These are phyloP conservation scores for Teratosphaeria destructans DNA, from an alignment of 2,329 filamentous ascomycete species.

Conservation along the genomic window DNA sequence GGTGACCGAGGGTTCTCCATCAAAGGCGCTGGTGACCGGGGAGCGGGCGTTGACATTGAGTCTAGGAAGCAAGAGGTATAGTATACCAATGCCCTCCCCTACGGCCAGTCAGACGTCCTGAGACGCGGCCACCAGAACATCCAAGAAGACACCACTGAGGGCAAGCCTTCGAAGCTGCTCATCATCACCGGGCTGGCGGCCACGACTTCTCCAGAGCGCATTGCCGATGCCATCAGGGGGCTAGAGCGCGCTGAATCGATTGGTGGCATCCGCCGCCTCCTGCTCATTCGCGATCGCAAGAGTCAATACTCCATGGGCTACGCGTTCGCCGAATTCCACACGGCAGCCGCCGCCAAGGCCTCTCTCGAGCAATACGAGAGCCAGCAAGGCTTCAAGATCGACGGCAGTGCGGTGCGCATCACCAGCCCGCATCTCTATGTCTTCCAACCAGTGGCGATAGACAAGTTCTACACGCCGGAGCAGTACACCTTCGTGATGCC, in stretches of 20 bases:
- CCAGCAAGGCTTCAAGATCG: constrained; percentile 67
- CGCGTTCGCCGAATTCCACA: constrained; percentile 75
- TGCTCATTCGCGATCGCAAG: constrained; percentile 63
- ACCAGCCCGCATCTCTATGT: constrained; percentile 77
- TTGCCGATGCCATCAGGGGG: constrained; percentile 63
- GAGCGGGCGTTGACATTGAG: not conserved
- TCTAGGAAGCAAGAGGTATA: not conserved
- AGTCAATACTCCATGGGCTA: constrained; percentile 68
- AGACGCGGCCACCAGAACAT: not conserved
- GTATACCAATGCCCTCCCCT: not conserved
- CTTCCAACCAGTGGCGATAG: constrained; percentile 62
- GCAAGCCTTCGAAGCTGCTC: not conserved
- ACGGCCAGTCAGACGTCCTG: not conserved
- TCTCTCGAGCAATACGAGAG: constrained; percentile 55
- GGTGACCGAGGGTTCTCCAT: not conserved
- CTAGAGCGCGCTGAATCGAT: constrained; percentile 44
- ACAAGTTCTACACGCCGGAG: constrained; percentile 34
- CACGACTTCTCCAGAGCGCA: constrained; percentile 55
- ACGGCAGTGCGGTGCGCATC: constrained; percentile 58
- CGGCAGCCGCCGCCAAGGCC: constrained; percentile 60
- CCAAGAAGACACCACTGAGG: not conserved
- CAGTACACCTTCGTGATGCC: constrained; percentile 9
- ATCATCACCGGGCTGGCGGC: not conserved
- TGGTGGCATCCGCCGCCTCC: constrained; percentile 64
- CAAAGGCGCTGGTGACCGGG: not conserved